A percentile compares a stretch with the other conserved stretches of the same genome.
Evolutionary conservation across 495 filamentous ascomycete species (phyloP).

Genomic region (Penicillium maclennaniae): DNA sequence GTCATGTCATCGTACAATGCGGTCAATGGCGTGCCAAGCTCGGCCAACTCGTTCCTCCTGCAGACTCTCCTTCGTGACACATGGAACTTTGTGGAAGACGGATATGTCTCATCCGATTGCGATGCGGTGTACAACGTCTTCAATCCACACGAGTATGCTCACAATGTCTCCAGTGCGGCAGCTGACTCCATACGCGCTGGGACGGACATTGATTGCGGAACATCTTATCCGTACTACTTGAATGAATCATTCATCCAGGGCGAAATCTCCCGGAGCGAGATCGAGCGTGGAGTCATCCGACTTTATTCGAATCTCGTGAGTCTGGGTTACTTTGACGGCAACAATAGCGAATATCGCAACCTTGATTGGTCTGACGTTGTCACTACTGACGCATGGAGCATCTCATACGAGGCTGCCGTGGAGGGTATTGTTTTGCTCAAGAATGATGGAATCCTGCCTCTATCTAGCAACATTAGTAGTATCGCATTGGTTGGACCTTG

Average conservation of each 20-base stretch:
- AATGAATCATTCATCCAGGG: constrained; percentile 46
- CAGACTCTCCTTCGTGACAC: constrained; percentile 55
- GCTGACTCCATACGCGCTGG: constrained; percentile 56
- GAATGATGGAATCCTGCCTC: constrained; percentile 55
- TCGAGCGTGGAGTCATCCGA: constrained; percentile 53
- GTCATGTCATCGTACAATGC: constrained; percentile 62
- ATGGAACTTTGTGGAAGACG: constrained; percentile 44
- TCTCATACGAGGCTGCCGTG: constrained; percentile 56
- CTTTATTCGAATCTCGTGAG: constrained; percentile 53
- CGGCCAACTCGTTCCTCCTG: constrained; percentile 52
- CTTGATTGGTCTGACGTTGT: constrained; percentile 52
- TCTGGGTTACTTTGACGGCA: constrained; percentile 58
- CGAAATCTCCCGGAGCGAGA: constrained; percentile 42
- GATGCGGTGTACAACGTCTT: constrained; percentile 56
- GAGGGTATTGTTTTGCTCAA: constrained; percentile 59
- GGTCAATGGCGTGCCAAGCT: constrained; percentile 57
- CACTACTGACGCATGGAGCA: constrained; percentile 46
- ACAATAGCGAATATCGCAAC: constrained; percentile 44
- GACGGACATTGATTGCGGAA: constrained; percentile 60
- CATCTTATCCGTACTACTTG: constrained; percentile 49
- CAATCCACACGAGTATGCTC: constrained; percentile 51
- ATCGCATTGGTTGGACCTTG: constrained; percentile 58
- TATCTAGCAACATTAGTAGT: constrained; percentile 34
- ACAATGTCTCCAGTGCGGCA: constrained; percentile 41
- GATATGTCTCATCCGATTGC: constrained; percentile 57